phyloP scores from a whole-genome alignment of 2,329 filamentous ascomycete species.

The Talaromyces sp. region DNA sequence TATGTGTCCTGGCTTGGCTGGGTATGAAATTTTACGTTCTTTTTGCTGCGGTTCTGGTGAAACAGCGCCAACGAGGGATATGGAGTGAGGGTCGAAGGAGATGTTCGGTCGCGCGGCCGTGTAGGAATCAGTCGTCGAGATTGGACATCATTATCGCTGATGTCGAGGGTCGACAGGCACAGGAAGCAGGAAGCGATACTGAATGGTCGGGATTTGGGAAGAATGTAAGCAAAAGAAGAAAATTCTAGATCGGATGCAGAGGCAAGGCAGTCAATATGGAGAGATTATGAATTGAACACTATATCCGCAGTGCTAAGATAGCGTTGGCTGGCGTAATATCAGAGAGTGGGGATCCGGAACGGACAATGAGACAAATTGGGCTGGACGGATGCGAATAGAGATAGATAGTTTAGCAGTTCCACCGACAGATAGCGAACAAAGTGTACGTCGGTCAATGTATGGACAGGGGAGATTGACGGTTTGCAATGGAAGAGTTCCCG shows the following conservation, averaged over 20 bases:
- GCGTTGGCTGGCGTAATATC: neutral
- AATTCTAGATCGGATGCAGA: neutral
- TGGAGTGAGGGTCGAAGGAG: neutral
- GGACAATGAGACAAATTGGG: constrained; percentile 6
- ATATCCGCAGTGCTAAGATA: neutral
- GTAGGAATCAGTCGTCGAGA: neutral
- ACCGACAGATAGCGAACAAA: neutral
- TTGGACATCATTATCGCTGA: neutral
- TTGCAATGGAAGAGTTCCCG: neutral
- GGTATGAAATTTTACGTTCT: neutral
- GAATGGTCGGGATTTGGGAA: neutral
- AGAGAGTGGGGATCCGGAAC: neutral
- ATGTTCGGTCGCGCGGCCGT: neutral
- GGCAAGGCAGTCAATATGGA: neutral
- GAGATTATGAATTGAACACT: no score
- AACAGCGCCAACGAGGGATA: neutral
- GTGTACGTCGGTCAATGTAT: neutral
- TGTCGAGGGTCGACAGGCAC: neutral
- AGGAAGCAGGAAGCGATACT: neutral
- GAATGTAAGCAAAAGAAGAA: neutral
- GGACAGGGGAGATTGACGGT: neutral
- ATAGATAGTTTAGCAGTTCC: neutral
- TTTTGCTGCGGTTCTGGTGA: neutral
- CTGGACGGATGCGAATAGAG: neutral
- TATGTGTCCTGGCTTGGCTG: neutral